These are phyloP conservation scores for Metschnikowia lachancei DNA, from an alignment of 805 yeast genomes.

Conservation along the genomic window DNA sequence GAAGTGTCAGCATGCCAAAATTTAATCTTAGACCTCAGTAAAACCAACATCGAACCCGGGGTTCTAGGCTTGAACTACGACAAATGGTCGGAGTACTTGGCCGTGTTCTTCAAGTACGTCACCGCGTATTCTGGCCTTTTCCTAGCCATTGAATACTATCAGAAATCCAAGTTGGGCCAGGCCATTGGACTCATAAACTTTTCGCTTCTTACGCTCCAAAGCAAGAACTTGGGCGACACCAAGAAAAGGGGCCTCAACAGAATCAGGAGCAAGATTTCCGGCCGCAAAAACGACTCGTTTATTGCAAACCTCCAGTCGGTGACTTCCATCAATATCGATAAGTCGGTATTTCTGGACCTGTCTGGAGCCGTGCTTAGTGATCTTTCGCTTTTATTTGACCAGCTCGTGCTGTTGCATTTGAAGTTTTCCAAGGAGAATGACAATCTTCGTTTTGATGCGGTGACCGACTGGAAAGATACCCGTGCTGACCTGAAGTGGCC, in stretches of 20 bases:
- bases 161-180: constrained; percentile 44
- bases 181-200: constrained; percentile 45
- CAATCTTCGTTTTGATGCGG: constrained; percentile 36
- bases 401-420: constrained; percentile 36
- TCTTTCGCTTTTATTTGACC: constrained; percentile 39
- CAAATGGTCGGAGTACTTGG: constrained; percentile 32
- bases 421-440: constrained; percentile 45
- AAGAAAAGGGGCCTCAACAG: constrained; percentile 19
- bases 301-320: constrained; percentile 33
- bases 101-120: constrained; percentile 32
- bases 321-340: constrained; percentile 34
- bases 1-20: constrained; percentile 29
- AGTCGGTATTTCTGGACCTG: constrained; percentile 33
- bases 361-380: constrained; percentile 38
- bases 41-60: constrained; percentile 6
- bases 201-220: constrained; percentile 36
- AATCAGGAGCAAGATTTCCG: constrained; percentile 28
- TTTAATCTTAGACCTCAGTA: constrained; percentile 19
- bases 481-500: constrained; percentile 45
- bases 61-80: constrained; percentile 11
- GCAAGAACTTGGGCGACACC: constrained; percentile 22
- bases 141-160: constrained; percentile 44
- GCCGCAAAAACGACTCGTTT: constrained; percentile 31
- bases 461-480: constrained; percentile 35
- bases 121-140: constrained; percentile 46